These are phyloP conservation scores for Kernera saxatilis DNA, from an alignment of 345 rosid species.

Conservation along the genomic window DNA sequence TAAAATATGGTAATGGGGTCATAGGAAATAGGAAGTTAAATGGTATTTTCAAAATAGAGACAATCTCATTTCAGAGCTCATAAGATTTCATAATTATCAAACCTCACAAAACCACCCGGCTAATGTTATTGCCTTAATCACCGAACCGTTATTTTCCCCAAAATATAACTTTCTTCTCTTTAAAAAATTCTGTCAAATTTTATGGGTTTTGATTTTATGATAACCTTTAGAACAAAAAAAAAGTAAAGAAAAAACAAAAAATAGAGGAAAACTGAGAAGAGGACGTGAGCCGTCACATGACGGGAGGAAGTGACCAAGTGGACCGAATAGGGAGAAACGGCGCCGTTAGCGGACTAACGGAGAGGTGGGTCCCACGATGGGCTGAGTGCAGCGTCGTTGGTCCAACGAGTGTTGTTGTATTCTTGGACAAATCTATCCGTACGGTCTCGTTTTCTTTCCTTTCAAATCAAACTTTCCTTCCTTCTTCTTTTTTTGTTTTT, in stretches of 20 bases:
- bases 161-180: background rate
- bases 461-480: background rate
- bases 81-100: background rate
- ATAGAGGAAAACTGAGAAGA: background rate
- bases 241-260: background rate
- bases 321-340: constrained; percentile 4
- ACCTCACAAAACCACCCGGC: background rate
- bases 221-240: background rate
- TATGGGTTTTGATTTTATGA: background rate
- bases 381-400: constrained; percentile 1
- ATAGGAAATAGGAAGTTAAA: background rate
- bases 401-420: constrained; percentile 24
- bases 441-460: background rate
- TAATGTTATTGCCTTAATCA: background rate
- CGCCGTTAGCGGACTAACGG: constrained; percentile 17
- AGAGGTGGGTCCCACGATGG: constrained; percentile 14
- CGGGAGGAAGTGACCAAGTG: constrained; percentile 22
- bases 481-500: too few species aligned
- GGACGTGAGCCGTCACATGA: constrained; percentile 26
- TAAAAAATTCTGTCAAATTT: background rate
- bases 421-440: constrained; percentile 25
- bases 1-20: background rate
- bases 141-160: background rate
- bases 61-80: background rate
- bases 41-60: background rate